Evolutionary conservation across 805 yeast species (phyloP).

Genomic region (Alloascoidea hylecoeti): DNA sequence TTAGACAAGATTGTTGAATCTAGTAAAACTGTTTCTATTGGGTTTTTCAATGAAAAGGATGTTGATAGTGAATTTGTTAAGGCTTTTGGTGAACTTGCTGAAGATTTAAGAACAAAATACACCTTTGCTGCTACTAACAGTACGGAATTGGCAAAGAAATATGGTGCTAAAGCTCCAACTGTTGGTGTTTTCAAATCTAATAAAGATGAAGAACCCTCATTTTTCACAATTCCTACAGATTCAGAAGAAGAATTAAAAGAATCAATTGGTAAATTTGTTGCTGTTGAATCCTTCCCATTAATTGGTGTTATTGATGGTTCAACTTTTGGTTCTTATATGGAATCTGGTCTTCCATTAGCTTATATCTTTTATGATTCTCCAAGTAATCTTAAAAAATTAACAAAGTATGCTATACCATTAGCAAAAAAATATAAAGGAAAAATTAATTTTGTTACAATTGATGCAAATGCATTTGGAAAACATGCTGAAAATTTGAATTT

Average conservation of each 20-base stretch:
- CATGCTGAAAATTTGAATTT: constrained; percentile 82
- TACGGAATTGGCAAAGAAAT: constrained; percentile 22
- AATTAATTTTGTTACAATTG: constrained; percentile 79
- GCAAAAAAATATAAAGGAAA: constrained; percentile 71
- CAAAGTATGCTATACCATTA: constrained; percentile 36
- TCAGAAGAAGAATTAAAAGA: constrained; percentile 16
- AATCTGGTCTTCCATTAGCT: constrained; percentile 63
- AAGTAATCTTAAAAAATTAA: constrained; percentile 48
- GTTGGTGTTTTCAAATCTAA: constrained; percentile 28
- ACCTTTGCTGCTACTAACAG: constrained; percentile 38
- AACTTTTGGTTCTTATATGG: constrained; percentile 64
- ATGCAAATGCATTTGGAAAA: constrained; percentile 65
- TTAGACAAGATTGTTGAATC: constrained; percentile 34
- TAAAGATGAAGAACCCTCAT: constrained; percentile 15
- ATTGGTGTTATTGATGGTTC: constrained; percentile 80
- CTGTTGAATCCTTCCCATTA: constrained; percentile 58
- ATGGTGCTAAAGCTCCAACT: constrained; percentile 27
- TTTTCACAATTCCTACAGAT: constrained; percentile 10
- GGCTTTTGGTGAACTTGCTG: constrained; percentile 33
- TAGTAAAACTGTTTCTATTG: constrained; percentile 25
- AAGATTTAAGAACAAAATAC: constrained; percentile 44
- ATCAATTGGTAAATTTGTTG: constrained; percentile 32
- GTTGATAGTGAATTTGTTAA: constrained; percentile 42
- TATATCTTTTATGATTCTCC: constrained; percentile 71
- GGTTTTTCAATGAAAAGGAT: constrained; percentile 32